These are phyloP conservation scores for Cordyceps pruinosa DNA, from an alignment of 2,329 filamentous ascomycete genomes.

Conservation along the genomic window DNA sequence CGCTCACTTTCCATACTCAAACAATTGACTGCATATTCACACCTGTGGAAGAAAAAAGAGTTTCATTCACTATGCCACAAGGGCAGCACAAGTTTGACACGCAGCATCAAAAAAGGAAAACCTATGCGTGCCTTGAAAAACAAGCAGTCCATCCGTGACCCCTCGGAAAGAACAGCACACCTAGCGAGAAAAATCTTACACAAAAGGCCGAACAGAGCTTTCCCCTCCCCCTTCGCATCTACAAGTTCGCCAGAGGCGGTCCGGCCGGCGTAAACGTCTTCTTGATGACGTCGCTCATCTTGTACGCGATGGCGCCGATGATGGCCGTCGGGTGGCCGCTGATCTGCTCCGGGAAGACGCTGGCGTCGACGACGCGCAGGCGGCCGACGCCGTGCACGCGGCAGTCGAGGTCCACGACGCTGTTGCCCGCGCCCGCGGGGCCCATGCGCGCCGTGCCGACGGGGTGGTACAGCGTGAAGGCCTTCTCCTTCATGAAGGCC, in stretches of 20 bases:
- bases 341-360: slow-evolving; percentile 39
- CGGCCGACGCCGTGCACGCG: slow-evolving; percentile 45
- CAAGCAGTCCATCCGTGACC: not conserved
- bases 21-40: no score
- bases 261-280: not conserved
- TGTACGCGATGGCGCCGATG: slow-evolving; percentile 17
- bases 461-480: slow-evolving; percentile 18
- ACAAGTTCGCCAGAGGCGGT: slow-evolving; percentile 2
- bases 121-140: not conserved
- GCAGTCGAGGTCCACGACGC: slow-evolving; percentile 42
- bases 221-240: not conserved
- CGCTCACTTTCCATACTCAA: not conserved
- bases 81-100: not conserved
- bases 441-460: slow-evolving; percentile 18
- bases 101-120: not conserved
- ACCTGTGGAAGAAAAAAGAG: no score
- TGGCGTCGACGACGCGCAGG: slow-evolving; percentile 52
- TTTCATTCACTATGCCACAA: not conserved
- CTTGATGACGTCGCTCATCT: slow-evolving; percentile 16
- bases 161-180: not conserved
- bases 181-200: not conserved
- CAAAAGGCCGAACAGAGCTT: not conserved
- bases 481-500: slow-evolving; percentile 14
- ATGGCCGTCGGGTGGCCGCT: slow-evolving; percentile 18
- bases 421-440: slow-evolving; percentile 7